phyloP scores from a whole-genome alignment of 306 rosid genomes.

The Sindora glabra region DNA sequence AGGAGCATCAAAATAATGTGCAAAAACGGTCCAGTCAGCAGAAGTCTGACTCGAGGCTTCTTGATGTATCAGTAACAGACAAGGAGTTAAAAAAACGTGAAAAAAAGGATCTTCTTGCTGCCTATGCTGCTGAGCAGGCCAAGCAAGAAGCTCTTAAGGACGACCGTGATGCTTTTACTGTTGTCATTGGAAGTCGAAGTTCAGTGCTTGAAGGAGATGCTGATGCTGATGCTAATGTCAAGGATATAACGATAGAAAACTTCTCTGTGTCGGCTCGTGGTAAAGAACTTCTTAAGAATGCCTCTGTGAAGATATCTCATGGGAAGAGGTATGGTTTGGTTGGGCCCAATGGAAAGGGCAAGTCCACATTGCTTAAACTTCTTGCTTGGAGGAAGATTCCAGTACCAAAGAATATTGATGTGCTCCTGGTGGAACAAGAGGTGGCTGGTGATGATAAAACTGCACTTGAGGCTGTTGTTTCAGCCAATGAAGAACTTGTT shows the following conservation, averaged over 20 bases:
- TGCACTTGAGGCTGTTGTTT: constrained; percentile 64
- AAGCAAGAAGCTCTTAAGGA: constrained; percentile 55
- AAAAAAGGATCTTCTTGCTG: constrained; percentile 53
- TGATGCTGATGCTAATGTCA: constrained; percentile 54
- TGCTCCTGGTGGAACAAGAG: constrained; percentile 76
- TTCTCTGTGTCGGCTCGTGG: constrained; percentile 51
- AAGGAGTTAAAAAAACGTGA: constrained; percentile 50
- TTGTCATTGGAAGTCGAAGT: constrained; percentile 53
- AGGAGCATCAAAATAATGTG: constrained; percentile 1
- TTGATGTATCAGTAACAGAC: constrained; percentile 33
- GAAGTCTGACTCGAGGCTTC: constrained; percentile 25
- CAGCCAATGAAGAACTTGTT: constrained; percentile 64
- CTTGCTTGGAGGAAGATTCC: constrained; percentile 92
- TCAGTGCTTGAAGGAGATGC: constrained; percentile 56
- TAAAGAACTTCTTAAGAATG: constrained; percentile 46
- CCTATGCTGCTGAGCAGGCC: constrained; percentile 41
- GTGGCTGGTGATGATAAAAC: constrained; percentile 68
- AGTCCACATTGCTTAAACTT: constrained; percentile 72
- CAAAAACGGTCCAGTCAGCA: constrained; percentile 16
- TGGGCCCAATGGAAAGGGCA: constrained; percentile 70
- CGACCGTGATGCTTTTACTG: constrained; percentile 75
- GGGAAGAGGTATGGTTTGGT: constrained; percentile 65
- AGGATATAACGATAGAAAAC: constrained; percentile 45
- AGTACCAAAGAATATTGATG: constrained; percentile 71
- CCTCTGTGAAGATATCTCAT: constrained; percentile 51